A percentile compares a stretch with the other conserved stretches of the same genome.
Evolutionary conservation across 345 rosid species (phyloP).

Genomic region (rapeseed (Brassica napus)): DNA sequence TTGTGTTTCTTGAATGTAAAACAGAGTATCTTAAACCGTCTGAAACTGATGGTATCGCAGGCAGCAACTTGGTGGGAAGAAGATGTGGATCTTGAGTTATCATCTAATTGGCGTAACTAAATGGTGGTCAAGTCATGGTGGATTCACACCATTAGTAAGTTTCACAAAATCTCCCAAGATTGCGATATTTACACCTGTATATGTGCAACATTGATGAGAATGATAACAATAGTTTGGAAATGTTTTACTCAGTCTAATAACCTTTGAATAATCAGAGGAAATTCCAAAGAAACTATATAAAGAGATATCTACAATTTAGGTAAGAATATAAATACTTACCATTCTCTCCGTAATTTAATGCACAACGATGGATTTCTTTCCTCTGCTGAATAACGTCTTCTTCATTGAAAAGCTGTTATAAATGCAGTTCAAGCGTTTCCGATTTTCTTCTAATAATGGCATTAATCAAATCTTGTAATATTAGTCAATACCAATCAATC

Average conservation of each 20-base stretch:
- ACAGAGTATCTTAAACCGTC: conserved; percentile 7
- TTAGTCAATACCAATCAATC: conserved; percentile 3
- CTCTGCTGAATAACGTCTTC: neutral
- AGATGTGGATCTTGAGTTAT: conserved; percentile 73
- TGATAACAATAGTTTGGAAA: conserved; percentile 16
- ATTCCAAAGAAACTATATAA: conserved; percentile 11
- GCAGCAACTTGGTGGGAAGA: conserved; percentile 97
- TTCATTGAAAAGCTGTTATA: neutral
- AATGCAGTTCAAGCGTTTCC: neutral
- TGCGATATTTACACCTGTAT: conserved; percentile 19
- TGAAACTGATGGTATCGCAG: conserved; percentile 48
- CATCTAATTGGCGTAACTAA: conserved; percentile 85
- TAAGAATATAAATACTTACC: neutral
- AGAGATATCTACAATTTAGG: conserved; percentile 4
- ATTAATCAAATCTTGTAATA: neutral
- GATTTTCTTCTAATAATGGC: conserved; percentile 8
- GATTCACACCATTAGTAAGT: conserved; percentile 27
- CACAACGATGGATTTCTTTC: conserved; percentile 3
- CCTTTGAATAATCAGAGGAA: neutral
- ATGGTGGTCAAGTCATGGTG: conserved; percentile 28
- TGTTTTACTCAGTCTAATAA: conserved; percentile 10
- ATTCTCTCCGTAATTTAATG: conserved; percentile 5
- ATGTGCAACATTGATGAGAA: conserved; percentile 29
- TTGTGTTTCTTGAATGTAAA: conserved; percentile 8
- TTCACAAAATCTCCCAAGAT: conserved; percentile 11